Evolutionary conservation across 2,329 filamentous ascomycete species (phyloP).

Genomic region (Colletotrichum lupini): DNA sequence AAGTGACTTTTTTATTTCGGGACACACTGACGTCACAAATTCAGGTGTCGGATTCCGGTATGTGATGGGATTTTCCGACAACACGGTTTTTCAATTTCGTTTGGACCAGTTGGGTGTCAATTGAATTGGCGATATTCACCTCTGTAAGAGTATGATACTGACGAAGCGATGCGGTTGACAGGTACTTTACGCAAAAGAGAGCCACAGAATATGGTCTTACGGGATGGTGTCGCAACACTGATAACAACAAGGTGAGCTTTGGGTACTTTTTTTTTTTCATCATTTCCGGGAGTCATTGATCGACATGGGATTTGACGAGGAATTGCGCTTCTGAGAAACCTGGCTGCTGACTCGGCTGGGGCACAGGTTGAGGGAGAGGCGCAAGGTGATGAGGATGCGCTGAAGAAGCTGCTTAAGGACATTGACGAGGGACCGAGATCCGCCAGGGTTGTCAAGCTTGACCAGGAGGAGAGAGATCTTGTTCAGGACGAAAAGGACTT

Average conservation of each 20-base stretch:
- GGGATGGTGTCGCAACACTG: slow-evolving; percentile 72
- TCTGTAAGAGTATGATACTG: background rate
- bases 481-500: slow-evolving; percentile 78
- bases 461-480: slow-evolving; percentile 73
- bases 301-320: too few species aligned
- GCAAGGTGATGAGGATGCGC: slow-evolving; percentile 75
- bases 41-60: slow-evolving; percentile 68
- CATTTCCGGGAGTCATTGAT: background rate
- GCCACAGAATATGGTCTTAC: slow-evolving; percentile 63
- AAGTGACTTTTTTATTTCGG: background rate
- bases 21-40: slow-evolving; percentile 41
- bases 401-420: slow-evolving; percentile 79
- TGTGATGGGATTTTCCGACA: slow-evolving; percentile 15
- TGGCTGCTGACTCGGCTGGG: slow-evolving; percentile 24
- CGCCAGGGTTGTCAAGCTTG: slow-evolving; percentile 79
- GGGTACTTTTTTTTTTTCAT: background rate
- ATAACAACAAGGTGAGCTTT: slow-evolving; percentile 61
- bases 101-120: background rate
- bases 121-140: background rate
- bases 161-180: slow-evolving; percentile 38
- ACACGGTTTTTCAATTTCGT: background rate
- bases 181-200: slow-evolving; percentile 65
- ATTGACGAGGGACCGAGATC: slow-evolving; percentile 79
- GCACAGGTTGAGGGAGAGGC: slow-evolving; percentile 88
- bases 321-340: background rate